Evolutionary conservation across 73 alveolate species (phyloP), one percentile per base, ranked within the genome.

Genomic region (Paramecium octaurelia): DNA sequence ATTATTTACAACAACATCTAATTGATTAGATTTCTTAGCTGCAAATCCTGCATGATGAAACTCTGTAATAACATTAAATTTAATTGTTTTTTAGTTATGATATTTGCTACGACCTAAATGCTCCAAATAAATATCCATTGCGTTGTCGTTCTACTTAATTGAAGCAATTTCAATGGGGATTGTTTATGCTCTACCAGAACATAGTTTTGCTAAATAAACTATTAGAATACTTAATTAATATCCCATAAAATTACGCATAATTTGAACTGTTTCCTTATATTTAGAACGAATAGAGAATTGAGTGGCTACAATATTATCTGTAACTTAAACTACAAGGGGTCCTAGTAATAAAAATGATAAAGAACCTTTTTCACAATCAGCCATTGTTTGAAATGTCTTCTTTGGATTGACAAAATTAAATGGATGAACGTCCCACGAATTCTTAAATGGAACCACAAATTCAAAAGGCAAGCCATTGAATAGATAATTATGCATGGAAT

Each of bases 341-440:
- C 76, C 83, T 36, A 60, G 18, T 7, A n/a, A 3, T 68, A 87
- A 27, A 8, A 6, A 64, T 9, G 10, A 36, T 16, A 6, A 2
- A 57, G 1, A 70, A 14, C 99, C 99, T 94, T 94, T 95, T 27
- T 92, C 96, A 44, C 98, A 92, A 84, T 97, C 98, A 50, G 99
- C 99, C 27, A 98, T 85, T 7, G 94, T 91, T 58, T 92, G 92
- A 75, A 96, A 98, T 84, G 96, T 77, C 27, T 89, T 89, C 43
- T 70, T 48, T 20, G 94, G 94, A 57, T 95, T 94, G 14, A 97
- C 92, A 23, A 98, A 95, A 86, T 96, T 96, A 68, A 97, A 92
- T 34, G 97, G 97, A 88, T 98, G 99, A 7, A 98, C 97, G 88
- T 97, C 98, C 99, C 99, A 98, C 27, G 96, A 91, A 75, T 96